phyloP scores from a whole-genome alignment of 352 stramenopile genomes.

The Thalassiosira livingstoniorum region DNA sequence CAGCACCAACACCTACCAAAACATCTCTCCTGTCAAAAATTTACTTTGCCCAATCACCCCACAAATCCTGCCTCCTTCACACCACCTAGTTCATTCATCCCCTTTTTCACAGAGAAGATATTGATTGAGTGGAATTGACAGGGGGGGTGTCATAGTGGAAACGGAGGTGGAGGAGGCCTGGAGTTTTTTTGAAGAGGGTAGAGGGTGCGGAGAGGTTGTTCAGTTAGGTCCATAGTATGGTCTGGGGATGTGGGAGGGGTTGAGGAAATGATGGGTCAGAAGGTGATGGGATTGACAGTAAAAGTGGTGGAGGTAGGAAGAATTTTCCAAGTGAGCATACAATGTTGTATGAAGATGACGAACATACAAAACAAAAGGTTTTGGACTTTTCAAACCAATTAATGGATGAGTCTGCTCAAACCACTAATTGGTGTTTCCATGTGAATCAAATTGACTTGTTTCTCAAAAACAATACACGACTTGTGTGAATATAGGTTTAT shows the following conservation, averaged over 20 bases:
- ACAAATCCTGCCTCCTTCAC: constrained; percentile 95
- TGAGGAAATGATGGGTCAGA: constrained; percentile 31
- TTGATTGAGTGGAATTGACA: constrained; percentile 95
- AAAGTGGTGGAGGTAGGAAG: constrained; percentile 7
- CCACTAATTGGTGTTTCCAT: too few species aligned
- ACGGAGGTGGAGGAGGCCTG: constrained; percentile 85
- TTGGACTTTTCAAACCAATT: constrained; percentile 89
- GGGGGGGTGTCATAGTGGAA: constrained; percentile 73
- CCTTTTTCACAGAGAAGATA: constrained; percentile 93
- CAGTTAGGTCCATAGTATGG: constrained; percentile 95
- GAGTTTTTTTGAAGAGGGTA: constrained; percentile 91
- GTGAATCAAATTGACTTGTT: too few species aligned
- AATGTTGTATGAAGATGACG: constrained; percentile 97
- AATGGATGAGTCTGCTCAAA: constrained; percentile 89
- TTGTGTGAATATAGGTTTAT: too few species aligned
- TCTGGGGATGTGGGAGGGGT: constrained; percentile 88
- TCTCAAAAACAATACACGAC: too few species aligned
- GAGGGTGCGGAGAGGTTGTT: constrained; percentile 97
- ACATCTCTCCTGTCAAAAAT: constrained; percentile 92
- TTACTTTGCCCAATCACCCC: constrained; percentile 90
- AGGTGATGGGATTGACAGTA: too few species aligned
- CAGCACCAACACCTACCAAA: constrained; percentile 86
- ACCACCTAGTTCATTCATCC: constrained; percentile 97
- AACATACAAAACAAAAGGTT: too few species aligned
- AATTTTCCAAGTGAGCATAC: constrained; percentile 95